phyloP scores from a whole-genome alignment of 192 early-diverging fungal species.

The Mortierella hygrophila region DNA sequence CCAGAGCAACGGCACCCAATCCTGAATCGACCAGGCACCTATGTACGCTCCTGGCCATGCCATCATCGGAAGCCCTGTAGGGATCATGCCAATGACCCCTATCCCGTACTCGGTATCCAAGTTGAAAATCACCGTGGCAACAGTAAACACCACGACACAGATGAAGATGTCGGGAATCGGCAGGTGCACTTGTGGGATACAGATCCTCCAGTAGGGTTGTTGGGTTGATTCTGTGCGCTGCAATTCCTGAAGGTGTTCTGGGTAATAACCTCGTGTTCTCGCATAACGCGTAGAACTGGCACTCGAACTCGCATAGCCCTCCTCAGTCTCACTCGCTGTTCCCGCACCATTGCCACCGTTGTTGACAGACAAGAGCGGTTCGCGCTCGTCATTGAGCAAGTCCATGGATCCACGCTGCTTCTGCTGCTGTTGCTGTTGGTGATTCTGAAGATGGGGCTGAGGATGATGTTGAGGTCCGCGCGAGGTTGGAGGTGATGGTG shows the following conservation, averaged over 20 bases:
- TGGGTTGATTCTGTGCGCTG: background rate
- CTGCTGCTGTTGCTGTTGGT: background rate
- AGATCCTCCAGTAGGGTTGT: background rate
- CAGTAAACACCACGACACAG: slow-evolving; percentile 51
- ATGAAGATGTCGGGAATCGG: slow-evolving; percentile 55
- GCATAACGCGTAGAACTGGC: background rate
- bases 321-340: background rate
- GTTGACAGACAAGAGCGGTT: background rate
- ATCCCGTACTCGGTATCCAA: slow-evolving; percentile 36
- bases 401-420: background rate
- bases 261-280: background rate
- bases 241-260: background rate
- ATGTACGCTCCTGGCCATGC: slow-evolving; percentile 30
- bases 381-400: background rate
- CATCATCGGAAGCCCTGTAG: slow-evolving; percentile 40
- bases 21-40: slow-evolving; percentile 7
- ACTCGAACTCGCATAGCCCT: slow-evolving; percentile 1
- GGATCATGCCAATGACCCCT: slow-evolving; percentile 50
- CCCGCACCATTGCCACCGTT: background rate
- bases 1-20: slow-evolving; percentile 33
- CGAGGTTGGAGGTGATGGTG: slow-evolving; percentile 8
- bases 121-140: slow-evolving; percentile 34
- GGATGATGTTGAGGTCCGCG: background rate
- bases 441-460: background rate
- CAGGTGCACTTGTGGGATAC: slow-evolving; percentile 37